Evolutionary conservation across 441 rosid species (phyloP).

Genomic region (Francoa sonchifolia): DNA sequence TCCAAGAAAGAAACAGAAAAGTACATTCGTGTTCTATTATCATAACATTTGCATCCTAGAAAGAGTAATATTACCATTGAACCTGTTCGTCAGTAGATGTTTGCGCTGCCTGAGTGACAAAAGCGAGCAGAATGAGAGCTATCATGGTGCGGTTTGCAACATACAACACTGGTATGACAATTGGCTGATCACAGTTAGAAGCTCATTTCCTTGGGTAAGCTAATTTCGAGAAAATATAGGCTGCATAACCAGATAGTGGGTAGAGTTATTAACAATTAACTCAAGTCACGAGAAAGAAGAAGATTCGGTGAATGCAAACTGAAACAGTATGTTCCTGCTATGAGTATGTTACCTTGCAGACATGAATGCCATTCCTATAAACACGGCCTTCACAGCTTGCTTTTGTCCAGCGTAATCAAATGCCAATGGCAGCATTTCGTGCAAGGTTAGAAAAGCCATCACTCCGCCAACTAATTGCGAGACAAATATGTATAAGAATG

Average conservation of each 20-base stretch:
- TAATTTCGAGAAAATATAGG: slow-evolving; percentile 71
- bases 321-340: too few relatives aligned
- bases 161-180: slow-evolving; percentile 12
- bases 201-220: slow-evolving; percentile 70
- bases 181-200: slow-evolving; percentile 20
- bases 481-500: slow-evolving; percentile 1
- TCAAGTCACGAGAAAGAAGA: too few relatives aligned
- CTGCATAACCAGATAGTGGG: slow-evolving; percentile 31
- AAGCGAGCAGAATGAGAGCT: too few relatives aligned
- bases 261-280: too few relatives aligned
- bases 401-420: slow-evolving; percentile 98
- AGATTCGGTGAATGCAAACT: too few relatives aligned
- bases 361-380: slow-evolving; percentile 98
- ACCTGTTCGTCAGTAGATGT: too few relatives aligned
- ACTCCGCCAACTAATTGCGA: slow-evolving; percentile 82
- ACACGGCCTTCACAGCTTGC: slow-evolving; percentile 95
- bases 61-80: too few relatives aligned
- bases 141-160: slow-evolving; percentile 1
- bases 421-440: slow-evolving; percentile 97
- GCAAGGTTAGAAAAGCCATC: slow-evolving; percentile 96
- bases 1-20: too few relatives aligned
- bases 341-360: slow-evolving; percentile 84
- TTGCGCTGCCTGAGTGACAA: too few relatives aligned
- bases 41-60: too few relatives aligned
- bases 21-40: too few relatives aligned